Evolutionary conservation across 257 asterid species (phyloP), one percentile per base, ranked within the genome.

Genomic region (Nicotiana knightiana): DNA sequence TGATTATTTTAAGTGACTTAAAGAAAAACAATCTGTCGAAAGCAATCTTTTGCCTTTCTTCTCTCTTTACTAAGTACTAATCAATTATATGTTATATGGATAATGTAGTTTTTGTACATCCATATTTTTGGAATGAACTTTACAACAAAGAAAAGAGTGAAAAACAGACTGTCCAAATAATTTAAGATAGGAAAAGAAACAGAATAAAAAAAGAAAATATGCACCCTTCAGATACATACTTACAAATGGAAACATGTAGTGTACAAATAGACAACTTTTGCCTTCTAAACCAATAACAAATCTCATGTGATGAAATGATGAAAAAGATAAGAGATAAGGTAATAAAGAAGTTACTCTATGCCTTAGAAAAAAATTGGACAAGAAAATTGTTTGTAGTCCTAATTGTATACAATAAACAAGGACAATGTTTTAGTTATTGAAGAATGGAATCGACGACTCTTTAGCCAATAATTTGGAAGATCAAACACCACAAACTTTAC

Each of bases 281-380:
- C 89, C 87, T 76, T 89, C 85, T 81, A 84, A 85, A 71, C 87
- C 86, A 83, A 89, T 84, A 89, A 89, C 89, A 91, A 89, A 87
- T 88, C 84, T 83, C 84, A 61, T 82, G 61, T 55, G 83, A 80
- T 67, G 75, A 86, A 86, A 82, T 84, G 66, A 83, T 87, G 88
- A 87, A 90, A 82, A 86, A 51, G 70, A 88, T 76, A 87, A 85
- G 89, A 79, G 70, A 77, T 73, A 8, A 75, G 46, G 90, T 4
- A 86, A 87, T 86, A 86, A 83, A 80, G 89, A 71, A 83, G 94
- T 89, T 88, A 88, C 89, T 87, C 90, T 85, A 82, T 83, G 76
- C 86, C 90, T 76, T 26, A 51, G 9, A 21, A 3, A 24, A n/a
- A 57, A 55, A 51, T 48, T 80, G 16, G 81, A 63, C 65, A 43